A percentile compares a stretch with the other conserved stretches of the same genome.
Evolutionary conservation across 768 basidiomycete genomes (phyloP).

Genomic region (Tephrocybe sp.): DNA sequence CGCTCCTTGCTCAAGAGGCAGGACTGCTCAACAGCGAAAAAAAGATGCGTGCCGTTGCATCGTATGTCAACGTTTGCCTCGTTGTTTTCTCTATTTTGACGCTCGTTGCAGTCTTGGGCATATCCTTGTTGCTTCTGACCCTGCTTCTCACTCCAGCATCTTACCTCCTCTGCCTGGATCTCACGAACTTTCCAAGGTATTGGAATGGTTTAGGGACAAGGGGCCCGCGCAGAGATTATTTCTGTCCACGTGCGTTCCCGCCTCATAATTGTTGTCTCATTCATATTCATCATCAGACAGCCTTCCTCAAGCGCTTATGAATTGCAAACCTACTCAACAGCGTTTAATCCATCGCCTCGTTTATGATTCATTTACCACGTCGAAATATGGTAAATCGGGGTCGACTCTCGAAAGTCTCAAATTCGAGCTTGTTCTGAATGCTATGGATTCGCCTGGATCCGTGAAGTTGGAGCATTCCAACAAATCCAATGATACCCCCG

Average conservation of each 20-base stretch:
- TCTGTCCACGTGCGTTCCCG: conserved; percentile 43
- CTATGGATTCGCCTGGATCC: neutral
- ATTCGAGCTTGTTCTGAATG: conserved; percentile 35
- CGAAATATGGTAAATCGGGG: neutral
- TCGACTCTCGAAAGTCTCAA: conserved; percentile 26
- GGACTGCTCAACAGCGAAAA: neutral
- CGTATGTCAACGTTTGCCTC: conserved; percentile 27
- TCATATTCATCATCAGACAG: conserved; percentile 22
- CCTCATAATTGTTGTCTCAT: neutral
- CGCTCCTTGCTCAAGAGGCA: conserved; percentile 8
- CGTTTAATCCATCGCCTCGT: conserved; percentile 43
- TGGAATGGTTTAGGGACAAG: conserved; percentile 40
- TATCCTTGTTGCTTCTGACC: conserved; percentile 42
- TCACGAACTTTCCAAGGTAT: conserved; percentile 36
- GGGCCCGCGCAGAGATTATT: conserved; percentile 34
- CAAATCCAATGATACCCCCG: neutral
- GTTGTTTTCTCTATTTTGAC: neutral
- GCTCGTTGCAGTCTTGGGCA: conserved; percentile 52
- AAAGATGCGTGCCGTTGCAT: conserved; percentile 32
- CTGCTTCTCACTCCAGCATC: conserved; percentile 34
- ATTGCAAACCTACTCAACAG: conserved; percentile 26
- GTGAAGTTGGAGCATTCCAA: neutral
- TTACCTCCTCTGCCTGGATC: conserved; percentile 46
- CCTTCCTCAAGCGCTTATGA: conserved; percentile 33
- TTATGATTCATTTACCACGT: conserved; percentile 35